Conservation (phyloP, 345 rosid genomes). For the Citrus inodora region DNA sequence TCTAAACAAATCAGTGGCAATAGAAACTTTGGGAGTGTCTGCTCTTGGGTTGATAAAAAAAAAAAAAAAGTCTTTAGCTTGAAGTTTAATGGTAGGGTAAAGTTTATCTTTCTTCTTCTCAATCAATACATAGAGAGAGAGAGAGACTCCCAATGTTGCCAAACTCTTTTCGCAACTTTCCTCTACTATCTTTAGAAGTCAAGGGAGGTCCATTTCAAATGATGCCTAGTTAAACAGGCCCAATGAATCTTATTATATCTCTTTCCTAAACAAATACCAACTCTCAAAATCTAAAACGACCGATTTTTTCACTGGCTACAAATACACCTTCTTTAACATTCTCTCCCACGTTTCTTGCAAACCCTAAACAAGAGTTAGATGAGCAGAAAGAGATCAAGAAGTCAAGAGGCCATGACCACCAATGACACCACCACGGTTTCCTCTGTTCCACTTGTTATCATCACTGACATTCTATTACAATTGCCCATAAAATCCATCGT, state of each 20-base stretch:
- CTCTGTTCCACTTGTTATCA: background rate
- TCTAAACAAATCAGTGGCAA: background rate
- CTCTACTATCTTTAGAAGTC: background rate
- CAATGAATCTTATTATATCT: background rate
- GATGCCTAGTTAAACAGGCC: background rate
- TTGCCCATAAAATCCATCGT: slow-evolving; percentile 35
- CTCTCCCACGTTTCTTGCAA: background rate
- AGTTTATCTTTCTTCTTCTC: too few relatives aligned
- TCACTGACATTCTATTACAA: slow-evolving; percentile 28
- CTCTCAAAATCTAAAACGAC: background rate
- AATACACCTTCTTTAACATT: background rate
- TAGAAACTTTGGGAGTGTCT: background rate
- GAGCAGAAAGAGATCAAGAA: background rate
- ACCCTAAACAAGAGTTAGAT: background rate
- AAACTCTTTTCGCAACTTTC: too few relatives aligned
- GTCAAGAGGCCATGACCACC: background rate
- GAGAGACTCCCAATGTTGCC: too few relatives aligned
- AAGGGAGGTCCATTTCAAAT: background rate
- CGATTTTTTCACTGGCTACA: background rate
- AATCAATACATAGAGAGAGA: too few relatives aligned
- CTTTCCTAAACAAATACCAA: background rate
- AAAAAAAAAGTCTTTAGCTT: too few relatives aligned
- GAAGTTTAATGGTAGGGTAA: too few relatives aligned
- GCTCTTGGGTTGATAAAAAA: too few relatives aligned
- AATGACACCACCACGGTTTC: background rate